Evolutionary conservation across 208 protist species (phyloP).

Genomic region (Wallacemonas sp.): DNA sequence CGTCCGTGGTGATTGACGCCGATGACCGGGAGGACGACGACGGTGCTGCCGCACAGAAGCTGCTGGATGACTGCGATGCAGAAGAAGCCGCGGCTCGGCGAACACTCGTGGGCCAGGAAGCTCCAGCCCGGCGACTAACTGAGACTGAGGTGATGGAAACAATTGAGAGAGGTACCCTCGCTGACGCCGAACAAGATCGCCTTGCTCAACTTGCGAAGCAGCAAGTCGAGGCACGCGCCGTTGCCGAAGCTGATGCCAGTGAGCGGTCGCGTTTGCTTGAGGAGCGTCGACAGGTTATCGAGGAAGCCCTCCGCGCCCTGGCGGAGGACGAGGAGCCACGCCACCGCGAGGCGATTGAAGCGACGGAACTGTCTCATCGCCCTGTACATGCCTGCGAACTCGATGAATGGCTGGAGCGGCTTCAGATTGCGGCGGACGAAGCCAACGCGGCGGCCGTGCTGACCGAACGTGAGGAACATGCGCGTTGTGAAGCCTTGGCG

Average conservation of each 20-base stretch:
- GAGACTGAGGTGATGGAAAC: constrained; percentile 3
- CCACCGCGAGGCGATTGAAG: neutral
- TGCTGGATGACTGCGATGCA: constrained; percentile 1
- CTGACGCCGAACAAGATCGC: neutral
- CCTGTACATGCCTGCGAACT: neutral
- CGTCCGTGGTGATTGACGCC: constrained; percentile 9
- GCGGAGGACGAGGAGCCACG: constrained; percentile 1
- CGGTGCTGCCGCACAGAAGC: neutral
- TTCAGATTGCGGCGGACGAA: neutral
- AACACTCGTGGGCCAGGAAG: neutral
- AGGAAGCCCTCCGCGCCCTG: neutral
- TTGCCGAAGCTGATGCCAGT: neutral
- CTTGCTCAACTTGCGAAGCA: neutral
- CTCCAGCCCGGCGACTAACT: neutral
- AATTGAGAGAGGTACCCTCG: neutral
- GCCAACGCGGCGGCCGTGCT: neutral
- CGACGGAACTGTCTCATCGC: neutral
- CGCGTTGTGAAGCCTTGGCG: neutral
- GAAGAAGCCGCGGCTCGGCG: constrained; percentile 2
- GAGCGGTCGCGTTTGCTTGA: neutral
- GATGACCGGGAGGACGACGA: neutral
- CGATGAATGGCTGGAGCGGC: neutral
- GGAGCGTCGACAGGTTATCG: neutral
- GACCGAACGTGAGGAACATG: neutral
- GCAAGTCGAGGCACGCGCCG: neutral